Evolutionary conservation across 331 rosid genomes (phyloP).

Genomic region (Cucumis variabilis): DNA sequence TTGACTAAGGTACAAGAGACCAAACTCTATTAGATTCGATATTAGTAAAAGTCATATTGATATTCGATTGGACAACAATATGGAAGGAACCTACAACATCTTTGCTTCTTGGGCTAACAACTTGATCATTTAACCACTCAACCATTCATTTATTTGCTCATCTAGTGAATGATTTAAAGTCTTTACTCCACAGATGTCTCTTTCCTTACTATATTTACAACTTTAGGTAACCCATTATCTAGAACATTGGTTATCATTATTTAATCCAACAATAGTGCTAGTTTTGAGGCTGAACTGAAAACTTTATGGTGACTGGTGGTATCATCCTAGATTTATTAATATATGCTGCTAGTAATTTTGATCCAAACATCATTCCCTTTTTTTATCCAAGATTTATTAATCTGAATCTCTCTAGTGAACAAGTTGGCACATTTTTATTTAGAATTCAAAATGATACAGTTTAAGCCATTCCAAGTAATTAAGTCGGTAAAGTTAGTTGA

Average conservation of each 20-base stretch:
- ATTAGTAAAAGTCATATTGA: background rate
- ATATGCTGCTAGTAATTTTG: background rate
- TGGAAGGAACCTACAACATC: background rate
- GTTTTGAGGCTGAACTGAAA: slow-evolving; percentile 10
- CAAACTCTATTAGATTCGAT: background rate
- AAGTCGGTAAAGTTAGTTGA: background rate
- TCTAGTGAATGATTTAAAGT: background rate
- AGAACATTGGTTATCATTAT: background rate
- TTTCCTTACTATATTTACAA: background rate
- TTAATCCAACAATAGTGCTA: background rate
- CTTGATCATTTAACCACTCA: background rate
- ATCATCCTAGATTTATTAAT: background rate
- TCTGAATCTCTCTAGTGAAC: background rate
- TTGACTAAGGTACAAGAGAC: background rate
- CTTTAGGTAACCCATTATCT: background rate
- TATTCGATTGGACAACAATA: background rate
- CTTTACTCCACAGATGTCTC: background rate
- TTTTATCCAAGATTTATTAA: background rate
- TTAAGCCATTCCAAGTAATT: background rate
- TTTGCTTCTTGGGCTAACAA: background rate
- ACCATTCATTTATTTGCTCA: background rate
- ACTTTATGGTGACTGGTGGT: background rate
- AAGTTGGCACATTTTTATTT: background rate
- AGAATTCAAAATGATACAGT: background rate
- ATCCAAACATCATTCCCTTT: background rate